Base-by-base conservation (phyloP, 78 protist genomes). In the Dictyostelium capitatum region DNA sequence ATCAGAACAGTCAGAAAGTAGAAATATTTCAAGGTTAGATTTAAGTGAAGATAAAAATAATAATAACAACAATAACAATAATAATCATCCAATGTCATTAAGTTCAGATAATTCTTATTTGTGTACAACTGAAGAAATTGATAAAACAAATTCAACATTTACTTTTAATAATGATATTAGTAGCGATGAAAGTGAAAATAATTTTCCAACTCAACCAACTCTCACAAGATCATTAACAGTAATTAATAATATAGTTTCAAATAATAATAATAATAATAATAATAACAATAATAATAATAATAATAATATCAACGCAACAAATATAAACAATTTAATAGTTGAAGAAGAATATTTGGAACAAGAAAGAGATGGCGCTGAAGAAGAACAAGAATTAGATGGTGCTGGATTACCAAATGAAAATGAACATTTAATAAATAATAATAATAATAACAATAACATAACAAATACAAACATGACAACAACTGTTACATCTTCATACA, bases 341-440 rank as follows among this genome's bases (percentile, higher is more conserved):
- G 70, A 59, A 25, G 70, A 62, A 25, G 14, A 75, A 19, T 67
- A 67, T 67, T 67, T 32, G 37, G 75, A 67, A 0, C 4, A 53
- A 47, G 81, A 75, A 25, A 75, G 50, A 75, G 65, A 75, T 75
- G 81, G 81, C 0, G 81, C 81, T 23, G 57, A 75, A 14, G 62
- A 48, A 15, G 23, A 28, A 37, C 43, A 25, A 11, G n/a, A 25
- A 23, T 32, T 43, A 25, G 79, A 75, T 48, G 81, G 81, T 1
- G 81, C 81, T 1, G 81, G 46, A 25, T 30, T 25, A 48, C 37
- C 5, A 75, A 43, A 28, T 75, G 15, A 47, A 47, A 23, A n/a
- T 25, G 15, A 25, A 12, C 56, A 75, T 23, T 23, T 15, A 4
- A 67, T 25, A 30, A 54, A 46, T 43, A 73, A 46, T 47, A 32